These are phyloP conservation scores for Crassisporium funariophilum DNA, from an alignment of 768 basidiomycete species.

Conservation along the genomic window DNA sequence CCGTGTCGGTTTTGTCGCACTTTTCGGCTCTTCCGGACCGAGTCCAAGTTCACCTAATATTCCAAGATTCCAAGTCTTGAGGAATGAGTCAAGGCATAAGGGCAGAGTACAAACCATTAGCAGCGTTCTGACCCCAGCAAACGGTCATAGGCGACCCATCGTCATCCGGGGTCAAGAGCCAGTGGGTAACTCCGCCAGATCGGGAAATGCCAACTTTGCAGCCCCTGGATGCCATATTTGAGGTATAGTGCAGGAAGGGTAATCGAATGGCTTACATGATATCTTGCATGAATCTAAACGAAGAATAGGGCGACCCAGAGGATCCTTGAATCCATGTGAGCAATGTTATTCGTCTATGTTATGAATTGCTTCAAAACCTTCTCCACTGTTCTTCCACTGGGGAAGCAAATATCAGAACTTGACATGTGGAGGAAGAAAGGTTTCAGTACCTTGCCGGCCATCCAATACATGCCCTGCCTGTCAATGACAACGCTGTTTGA, in stretches of 20 bases:
- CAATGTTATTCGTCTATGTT: background rate
- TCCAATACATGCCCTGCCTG: conserved; percentile 83
- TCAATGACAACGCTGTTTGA: conserved; percentile 85
- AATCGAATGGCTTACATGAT: conserved; percentile 56
- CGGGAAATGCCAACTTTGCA: conserved; percentile 73
- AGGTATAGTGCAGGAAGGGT: conserved; percentile 2
- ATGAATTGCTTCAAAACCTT: conserved; percentile 53
- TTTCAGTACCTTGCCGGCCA: conserved; percentile 71
- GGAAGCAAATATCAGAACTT: conserved; percentile 5
- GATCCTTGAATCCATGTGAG: conserved; percentile 54
- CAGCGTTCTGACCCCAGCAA: conserved; percentile 84
- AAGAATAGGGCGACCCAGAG: conserved; percentile 85
- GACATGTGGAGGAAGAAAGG: background rate
- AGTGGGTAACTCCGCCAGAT: conserved; percentile 91
- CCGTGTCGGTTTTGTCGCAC: conserved; percentile 78
- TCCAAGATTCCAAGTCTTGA: background rate
- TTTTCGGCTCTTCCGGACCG: conserved; percentile 80
- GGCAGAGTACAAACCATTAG: conserved; percentile 55
- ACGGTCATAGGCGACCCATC: conserved; percentile 81
- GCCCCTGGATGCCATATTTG: conserved; percentile 49
- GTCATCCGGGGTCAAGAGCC: conserved; percentile 74
- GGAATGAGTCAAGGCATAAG: background rate
- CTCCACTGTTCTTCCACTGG: conserved; percentile 94
- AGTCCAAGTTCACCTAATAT: conserved; percentile 83
- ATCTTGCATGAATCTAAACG: conserved; percentile 85